phyloP scores from a whole-genome alignment of 164 flowering plant genomes.

The Aristolochia californica region DNA sequence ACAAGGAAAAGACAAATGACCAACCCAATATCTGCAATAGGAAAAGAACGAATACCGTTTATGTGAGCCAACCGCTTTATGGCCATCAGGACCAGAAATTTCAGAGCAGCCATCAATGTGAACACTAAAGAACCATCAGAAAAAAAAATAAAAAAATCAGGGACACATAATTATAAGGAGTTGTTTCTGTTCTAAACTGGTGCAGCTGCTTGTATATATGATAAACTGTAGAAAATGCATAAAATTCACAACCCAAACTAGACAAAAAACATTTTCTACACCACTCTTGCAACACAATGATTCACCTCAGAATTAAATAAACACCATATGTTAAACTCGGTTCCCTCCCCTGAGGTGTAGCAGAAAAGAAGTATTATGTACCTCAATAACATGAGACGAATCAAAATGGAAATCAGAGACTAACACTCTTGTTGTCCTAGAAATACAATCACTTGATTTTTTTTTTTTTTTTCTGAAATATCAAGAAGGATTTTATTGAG shows the following conservation, averaged over 20 bases:
- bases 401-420: too few species aligned
- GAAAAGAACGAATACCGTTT: constrained; percentile 34
- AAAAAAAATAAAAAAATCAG: constrained; percentile 1
- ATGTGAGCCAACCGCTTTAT: constrained; percentile 34
- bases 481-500: too few species aligned
- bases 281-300: not conserved
- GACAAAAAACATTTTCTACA: not conserved
- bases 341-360: too few species aligned
- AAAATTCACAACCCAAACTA: not conserved
- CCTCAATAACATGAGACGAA: too few species aligned
- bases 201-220: not conserved
- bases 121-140: constrained; percentile 21
- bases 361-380: too few species aligned
- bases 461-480: too few species aligned
- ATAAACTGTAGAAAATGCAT: not conserved
- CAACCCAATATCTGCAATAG: not conserved
- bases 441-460: too few species aligned
- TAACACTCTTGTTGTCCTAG: too few species aligned
- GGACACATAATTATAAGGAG: too few species aligned
- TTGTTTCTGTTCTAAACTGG: not conserved
- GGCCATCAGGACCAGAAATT: constrained; percentile 30
- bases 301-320: too few species aligned
- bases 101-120: constrained; percentile 35
- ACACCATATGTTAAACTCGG: too few species aligned
- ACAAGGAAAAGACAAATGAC: not conserved